Percentiles rank a stretch among this genome's conserved stretches.
Evolutionary conservation across 768 basidiomycete species (phyloP).

Genomic region (Mycena indigotica): DNA sequence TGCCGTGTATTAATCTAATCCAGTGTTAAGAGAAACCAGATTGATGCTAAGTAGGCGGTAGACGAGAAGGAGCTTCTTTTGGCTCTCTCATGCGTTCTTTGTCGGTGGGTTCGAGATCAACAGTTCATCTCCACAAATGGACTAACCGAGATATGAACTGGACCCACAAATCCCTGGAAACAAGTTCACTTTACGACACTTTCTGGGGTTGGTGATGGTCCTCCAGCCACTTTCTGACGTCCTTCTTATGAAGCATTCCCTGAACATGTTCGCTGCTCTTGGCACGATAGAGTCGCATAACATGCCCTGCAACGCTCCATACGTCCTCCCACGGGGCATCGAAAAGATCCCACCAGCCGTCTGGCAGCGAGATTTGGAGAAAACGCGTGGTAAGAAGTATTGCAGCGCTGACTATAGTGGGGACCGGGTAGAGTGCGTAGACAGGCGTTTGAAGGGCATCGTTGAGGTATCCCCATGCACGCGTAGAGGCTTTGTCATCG

Average conservation of each 20-base stretch:
- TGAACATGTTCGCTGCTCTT: slow-evolving; percentile 50
- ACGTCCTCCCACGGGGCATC: slow-evolving; percentile 91
- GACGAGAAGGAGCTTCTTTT: too few species aligned
- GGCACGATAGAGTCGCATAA: slow-evolving; percentile 78
- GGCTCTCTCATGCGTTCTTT: too few species aligned
- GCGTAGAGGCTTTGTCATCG: slow-evolving; percentile 66
- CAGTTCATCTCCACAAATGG: too few species aligned
- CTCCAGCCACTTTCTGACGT: slow-evolving; percentile 82
- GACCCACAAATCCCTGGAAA: too few species aligned
- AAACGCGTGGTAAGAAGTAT: slow-evolving; percentile 82
- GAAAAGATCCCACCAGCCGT: slow-evolving; percentile 93
- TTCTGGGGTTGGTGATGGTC: too few species aligned
- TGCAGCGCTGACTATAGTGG: slow-evolving; percentile 86
- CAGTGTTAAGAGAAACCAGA: too few species aligned
- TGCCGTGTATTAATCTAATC: too few species aligned
- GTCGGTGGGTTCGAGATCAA: too few species aligned
- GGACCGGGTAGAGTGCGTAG: slow-evolving; percentile 86
- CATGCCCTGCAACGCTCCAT: slow-evolving; percentile 79
- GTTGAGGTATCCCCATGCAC: slow-evolving; percentile 94
- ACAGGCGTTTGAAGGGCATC: slow-evolving; percentile 94
- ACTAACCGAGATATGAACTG: too few species aligned
- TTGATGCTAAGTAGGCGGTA: too few species aligned
- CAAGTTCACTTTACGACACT: too few species aligned
- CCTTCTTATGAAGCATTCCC: slow-evolving; percentile 73
- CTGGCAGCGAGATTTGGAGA: slow-evolving; percentile 69